Evolutionary conservation across 2,329 filamentous ascomycete genomes (phyloP).

Genomic region (Scedosporium aurantiacum): DNA sequence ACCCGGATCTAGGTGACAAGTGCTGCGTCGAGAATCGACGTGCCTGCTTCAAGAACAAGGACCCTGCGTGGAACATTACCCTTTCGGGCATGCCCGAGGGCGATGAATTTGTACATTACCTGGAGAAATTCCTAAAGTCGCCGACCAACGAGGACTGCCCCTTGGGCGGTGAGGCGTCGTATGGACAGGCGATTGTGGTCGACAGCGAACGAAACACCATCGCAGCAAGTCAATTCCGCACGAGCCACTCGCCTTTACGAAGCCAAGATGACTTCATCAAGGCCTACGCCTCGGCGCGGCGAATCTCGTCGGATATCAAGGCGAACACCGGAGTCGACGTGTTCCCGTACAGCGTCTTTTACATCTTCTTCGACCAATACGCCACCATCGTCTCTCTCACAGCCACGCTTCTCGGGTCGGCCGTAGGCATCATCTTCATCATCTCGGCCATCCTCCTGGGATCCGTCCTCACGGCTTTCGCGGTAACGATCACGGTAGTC

Average conservation of each 20-base stretch:
- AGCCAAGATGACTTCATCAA: conserved; percentile 89
- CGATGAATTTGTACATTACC: conserved; percentile 79
- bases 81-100: conserved; percentile 87
- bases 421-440: conserved; percentile 73
- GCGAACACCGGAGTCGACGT: conserved; percentile 64
- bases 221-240: conserved; percentile 81
- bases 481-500: conserved; percentile 75
- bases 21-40: conserved; percentile 61
- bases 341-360: conserved; percentile 95
- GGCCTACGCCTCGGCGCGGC: conserved; percentile 78
- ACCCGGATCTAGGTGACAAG: conserved; percentile 61
- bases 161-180: conserved; percentile 77
- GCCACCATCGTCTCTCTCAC: conserved; percentile 73
- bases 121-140: conserved; percentile 69
- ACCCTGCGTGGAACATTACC: conserved; percentile 80
- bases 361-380: conserved; percentile 99
- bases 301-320: conserved; percentile 70
- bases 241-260: conserved; percentile 73
- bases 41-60: conserved; percentile 67
- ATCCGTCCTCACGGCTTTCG: conserved; percentile 66
- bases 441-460: conserved; percentile 74
- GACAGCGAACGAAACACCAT: conserved; percentile 57
- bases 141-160: conserved; percentile 79
- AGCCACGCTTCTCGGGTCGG: conserved; percentile 66
- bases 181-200: conserved; percentile 73